Evolutionary conservation across 179 eudicot genomes (phyloP), one percentile per base, ranked within the genome.

Genomic region (Actinidia chinensis): DNA sequence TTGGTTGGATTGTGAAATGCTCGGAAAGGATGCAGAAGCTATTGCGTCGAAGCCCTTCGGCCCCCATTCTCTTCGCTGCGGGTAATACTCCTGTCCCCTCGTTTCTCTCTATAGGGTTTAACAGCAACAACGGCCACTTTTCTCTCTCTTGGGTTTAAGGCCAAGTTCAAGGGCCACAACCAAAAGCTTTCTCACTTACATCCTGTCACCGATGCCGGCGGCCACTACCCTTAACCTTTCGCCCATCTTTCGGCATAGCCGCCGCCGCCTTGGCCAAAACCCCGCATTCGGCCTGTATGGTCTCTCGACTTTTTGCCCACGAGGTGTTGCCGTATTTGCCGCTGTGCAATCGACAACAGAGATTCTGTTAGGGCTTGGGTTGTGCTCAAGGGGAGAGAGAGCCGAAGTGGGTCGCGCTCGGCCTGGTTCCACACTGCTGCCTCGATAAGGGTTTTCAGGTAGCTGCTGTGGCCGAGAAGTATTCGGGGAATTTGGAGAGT

Each of bases 11-110:
- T 18, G 52, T 59, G 75, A 73, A 67, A 82, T 82, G 84, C 69
- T 73, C 48, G 63, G 20, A 28, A 82, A 79, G 43, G 25, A 91
- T 91, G 95, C 95, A 88, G 86, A 91, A 89, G 79, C 65, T 91
- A 43, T 72, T 89, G 43, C 84, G 87, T 33, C 85, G 78, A 60
- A 83, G 79, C 84, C 87, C 89, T 23, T 76, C 83, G 43, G 70
- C 75, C 48, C 79, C 86, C 60, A 66, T 83, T 51, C 79, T 67
- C 81, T 66, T 63, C 64, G 18, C 66, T 58, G 40, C 54, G 46
- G 52, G 51, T 78, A 55, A 65, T 65, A 20, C 23, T 42, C 33
- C 61, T 25, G 10, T 48, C 78, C 2, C 8, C 76, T 9, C 51
- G 68, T 74, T 64, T 70, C 51, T 55, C 77, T 71, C 82, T 76